phyloP scores from a whole-genome alignment of 2,329 filamentous ascomycete species.

The Pseudodiploospora longispora region DNA sequence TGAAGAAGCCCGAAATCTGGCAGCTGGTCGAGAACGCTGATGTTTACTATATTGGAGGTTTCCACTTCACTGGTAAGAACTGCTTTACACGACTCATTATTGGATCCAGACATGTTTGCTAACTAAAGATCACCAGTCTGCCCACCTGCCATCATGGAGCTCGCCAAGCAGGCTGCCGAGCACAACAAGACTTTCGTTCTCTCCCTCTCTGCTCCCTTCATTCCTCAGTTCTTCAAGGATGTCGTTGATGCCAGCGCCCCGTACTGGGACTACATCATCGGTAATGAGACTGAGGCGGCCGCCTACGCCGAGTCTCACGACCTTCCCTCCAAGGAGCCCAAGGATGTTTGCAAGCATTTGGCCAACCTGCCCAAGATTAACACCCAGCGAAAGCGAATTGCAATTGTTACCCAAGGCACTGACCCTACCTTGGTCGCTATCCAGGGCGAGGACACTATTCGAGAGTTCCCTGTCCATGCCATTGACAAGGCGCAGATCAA shows the following conservation, averaged over 20 bases:
- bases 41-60: constrained; percentile 89
- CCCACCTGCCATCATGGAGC: constrained; percentile 79
- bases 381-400: constrained; percentile 69
- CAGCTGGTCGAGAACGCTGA: constrained; percentile 79
- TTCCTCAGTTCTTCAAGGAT: constrained; percentile 96
- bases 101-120: neutral
- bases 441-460: constrained; percentile 61
- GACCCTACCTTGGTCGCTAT: constrained; percentile 80
- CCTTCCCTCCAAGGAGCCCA: constrained; percentile 67
- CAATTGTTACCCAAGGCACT: constrained; percentile 92
- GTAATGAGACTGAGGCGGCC: constrained; percentile 91
- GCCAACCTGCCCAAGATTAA: constrained; percentile 92
- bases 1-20: constrained; percentile 90
- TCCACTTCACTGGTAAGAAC: constrained; percentile 69
- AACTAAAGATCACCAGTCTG: constrained; percentile 49
- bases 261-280: constrained; percentile 94
- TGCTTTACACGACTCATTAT: neutral
- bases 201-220: constrained; percentile 91
- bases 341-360: constrained; percentile 76
- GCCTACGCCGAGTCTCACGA: constrained; percentile 78
- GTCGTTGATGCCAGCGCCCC: constrained; percentile 75
- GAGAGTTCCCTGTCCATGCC: constrained; percentile 72
- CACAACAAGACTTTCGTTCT: constrained; percentile 90
- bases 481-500: constrained; percentile 74
- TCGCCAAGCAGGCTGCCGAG: constrained; percentile 81